Base-by-base conservation (phyloP, 805 yeast species). In the Hanseniaspora occidentalis region DNA sequence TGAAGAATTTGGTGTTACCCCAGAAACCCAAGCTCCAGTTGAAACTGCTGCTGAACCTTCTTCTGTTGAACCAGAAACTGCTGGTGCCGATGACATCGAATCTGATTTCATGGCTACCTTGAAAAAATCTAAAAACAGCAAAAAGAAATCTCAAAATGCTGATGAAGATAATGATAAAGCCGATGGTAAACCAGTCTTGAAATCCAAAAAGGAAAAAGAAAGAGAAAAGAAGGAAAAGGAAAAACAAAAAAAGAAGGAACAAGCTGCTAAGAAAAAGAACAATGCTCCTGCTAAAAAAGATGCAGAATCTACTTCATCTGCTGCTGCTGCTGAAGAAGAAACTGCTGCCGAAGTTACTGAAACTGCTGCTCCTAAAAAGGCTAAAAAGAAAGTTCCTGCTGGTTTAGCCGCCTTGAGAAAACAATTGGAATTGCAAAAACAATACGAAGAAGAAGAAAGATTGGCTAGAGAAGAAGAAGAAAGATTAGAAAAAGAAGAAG, bases 161-260 rank as follows among this genome's bases (percentile, higher is more conserved):
- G 79, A 75, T 41, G 76, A 73, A 45, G 77, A 75, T 50, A 73
- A 73, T 41, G 71, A 73, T 46, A 64, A 59, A 10, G 64, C 66
- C 45, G 58, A 70, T 37, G 63, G 57, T 24, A 85, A 74, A 23
- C 85, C 89, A 37, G 72, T 76, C 48, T 69, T 86, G 56, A 85
- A 88, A 62, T 76, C 89, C 43, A 92, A 89, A 73, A 86, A 89
- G 65, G 97, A 83, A 56, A 83, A 82, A 65, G 94, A 89, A 66
- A 88, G 79, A 67, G 95, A 92, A 62, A 84, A 84, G 76, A 94
- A 89, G 61, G 95, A 88, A 61, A 77, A 75, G 49, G 94, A 83
- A 58, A 89, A 89, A 70, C 84, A 79, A 51, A 51, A 71, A 74
- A 63, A 75, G 71, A 49, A 73, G 69, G 49, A 75, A 71, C 50